Conservation (phyloP, 345 rosid species). For the Eucalyptus camaldulensis region DNA sequence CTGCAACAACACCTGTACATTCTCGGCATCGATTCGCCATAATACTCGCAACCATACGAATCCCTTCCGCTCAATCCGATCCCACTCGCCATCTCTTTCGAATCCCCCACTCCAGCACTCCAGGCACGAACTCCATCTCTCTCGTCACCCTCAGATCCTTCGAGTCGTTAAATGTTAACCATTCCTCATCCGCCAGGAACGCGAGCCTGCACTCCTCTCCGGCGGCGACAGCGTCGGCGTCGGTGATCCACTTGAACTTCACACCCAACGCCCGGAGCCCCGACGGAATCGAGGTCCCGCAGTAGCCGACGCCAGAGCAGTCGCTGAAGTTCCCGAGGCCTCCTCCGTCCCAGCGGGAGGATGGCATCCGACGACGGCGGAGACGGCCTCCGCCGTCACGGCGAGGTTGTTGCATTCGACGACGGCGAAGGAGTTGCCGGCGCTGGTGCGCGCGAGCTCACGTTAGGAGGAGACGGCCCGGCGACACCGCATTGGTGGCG, state of each 20-base stretch:
- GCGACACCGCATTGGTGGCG: background rate
- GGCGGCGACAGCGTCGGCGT: too few species aligned
- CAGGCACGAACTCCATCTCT: background rate
- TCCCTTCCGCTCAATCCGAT: background rate
- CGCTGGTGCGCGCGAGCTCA: background rate
- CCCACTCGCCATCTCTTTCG: background rate
- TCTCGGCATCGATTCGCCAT: background rate
- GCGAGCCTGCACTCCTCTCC: background rate
- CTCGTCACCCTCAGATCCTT: background rate
- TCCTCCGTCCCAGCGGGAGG: background rate
- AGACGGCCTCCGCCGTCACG: background rate
- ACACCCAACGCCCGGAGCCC: background rate
- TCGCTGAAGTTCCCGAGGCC: background rate
- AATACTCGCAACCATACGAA: background rate
- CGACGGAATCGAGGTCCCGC: background rate
- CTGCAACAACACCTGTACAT: background rate
- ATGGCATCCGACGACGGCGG: too few species aligned
- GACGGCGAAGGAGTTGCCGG: background rate
- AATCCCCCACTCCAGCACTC: background rate
- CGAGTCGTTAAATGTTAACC: background rate
- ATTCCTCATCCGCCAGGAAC: background rate
- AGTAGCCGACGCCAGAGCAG: background rate
- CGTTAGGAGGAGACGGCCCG: background rate
- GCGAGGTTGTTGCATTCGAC: background rate
- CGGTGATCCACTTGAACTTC: background rate